A percentile compares a stretch with the other conserved stretches of the same genome.
Evolutionary conservation across 2,329 filamentous ascomycete genomes (phyloP).

Genomic region (Didymosphaeria variabile): DNA sequence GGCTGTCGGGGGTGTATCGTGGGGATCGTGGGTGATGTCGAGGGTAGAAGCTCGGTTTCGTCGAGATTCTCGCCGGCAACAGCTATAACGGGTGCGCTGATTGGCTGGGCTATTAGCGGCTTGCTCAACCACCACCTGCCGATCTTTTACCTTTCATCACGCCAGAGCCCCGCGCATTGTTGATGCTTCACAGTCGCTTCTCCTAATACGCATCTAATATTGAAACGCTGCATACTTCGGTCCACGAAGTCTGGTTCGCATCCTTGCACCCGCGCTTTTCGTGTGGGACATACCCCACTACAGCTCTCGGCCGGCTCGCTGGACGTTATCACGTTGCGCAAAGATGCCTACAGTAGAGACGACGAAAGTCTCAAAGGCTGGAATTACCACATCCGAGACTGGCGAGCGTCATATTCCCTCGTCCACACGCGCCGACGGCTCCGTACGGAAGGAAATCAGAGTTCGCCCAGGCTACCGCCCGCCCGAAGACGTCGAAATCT

Average conservation of each 20-base stretch:
- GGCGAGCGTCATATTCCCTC: constrained; percentile 91
- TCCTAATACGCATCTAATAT: background rate
- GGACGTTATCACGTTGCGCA: constrained; percentile 15
- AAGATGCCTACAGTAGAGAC: constrained; percentile 45
- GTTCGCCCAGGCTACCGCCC: constrained; percentile 93
- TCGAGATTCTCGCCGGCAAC: constrained; percentile 23
- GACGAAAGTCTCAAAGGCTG: constrained; percentile 51
- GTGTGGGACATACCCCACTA: constrained; percentile 11
- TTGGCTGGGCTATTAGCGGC: constrained; percentile 31
- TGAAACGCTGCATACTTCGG: background rate
- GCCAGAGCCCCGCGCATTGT: constrained; percentile 4
- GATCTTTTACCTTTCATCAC: constrained; percentile 13
- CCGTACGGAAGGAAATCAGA: constrained; percentile 91
- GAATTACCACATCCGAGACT: constrained; percentile 74
- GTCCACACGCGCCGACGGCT: constrained; percentile 86
- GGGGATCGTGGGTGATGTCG: constrained; percentile 37
- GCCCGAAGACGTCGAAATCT: constrained; percentile 93
- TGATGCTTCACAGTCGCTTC: background rate
- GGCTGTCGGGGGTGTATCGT: constrained; percentile 32
- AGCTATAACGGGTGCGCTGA: constrained; percentile 32
- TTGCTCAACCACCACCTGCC: constrained; percentile 8
- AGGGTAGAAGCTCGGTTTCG: constrained; percentile 32
- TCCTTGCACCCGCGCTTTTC: constrained; percentile 7
- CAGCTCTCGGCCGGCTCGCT: constrained; percentile 1
- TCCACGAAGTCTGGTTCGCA: background rate